These are phyloP conservation scores for Mycogone perniciosa DNA, from an alignment of 2,329 filamentous ascomycete species.

Conservation along the genomic window DNA sequence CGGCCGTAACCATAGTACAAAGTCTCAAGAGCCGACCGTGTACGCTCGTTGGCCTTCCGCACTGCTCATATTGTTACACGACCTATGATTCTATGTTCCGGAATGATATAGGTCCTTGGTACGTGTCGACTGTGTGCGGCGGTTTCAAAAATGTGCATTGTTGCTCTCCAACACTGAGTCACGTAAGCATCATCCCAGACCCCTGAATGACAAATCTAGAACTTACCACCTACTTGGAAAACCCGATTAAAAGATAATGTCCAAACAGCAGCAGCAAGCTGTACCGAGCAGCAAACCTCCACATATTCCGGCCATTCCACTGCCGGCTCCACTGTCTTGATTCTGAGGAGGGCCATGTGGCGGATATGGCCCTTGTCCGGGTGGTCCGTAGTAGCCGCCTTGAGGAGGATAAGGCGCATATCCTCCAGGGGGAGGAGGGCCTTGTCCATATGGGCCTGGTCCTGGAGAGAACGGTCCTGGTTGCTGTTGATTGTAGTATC, in stretches of 20 bases:
- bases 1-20: no score
- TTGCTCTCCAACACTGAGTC: no score
- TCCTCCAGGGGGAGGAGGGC: slow-evolving; percentile 8
- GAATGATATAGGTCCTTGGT: no score
- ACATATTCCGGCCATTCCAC: slow-evolving; percentile 29
- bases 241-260: slow-evolving; percentile 19
- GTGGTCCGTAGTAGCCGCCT: slow-evolving; percentile 29
- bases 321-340: slow-evolving; percentile 21
- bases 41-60: no score
- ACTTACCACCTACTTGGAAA: no score
- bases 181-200: no score
- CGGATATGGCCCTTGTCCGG: slow-evolving; percentile 26
- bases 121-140: no score
- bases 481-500: slow-evolving; percentile 37
- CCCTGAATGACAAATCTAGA: no score
- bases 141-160: no score
- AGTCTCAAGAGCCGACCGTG: no score
- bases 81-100: no score
- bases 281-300: slow-evolving; percentile 44
- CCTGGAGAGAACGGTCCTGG: slow-evolving; percentile 1
- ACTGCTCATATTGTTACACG: no score
- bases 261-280: slow-evolving; percentile 55
- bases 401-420: slow-evolving; percentile 29
- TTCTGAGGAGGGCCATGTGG: slow-evolving; percentile 31
- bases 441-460: slow-evolving; percentile 3